Evolutionary conservation across 495 filamentous ascomycete species (phyloP).

Genomic region (Immersiella caudata): DNA sequence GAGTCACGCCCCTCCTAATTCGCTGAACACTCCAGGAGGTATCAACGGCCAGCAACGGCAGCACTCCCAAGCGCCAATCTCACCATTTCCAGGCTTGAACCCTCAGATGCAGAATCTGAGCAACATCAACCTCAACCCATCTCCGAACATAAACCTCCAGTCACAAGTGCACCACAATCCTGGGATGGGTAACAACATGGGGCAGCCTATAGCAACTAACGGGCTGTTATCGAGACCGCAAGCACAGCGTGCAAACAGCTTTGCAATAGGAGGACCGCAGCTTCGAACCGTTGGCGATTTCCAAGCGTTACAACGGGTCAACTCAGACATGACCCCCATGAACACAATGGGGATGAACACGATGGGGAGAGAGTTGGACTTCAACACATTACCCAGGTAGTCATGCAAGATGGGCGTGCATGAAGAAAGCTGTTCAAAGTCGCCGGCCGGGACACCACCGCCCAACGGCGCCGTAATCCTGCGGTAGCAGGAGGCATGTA

Average conservation of each 20-base stretch:
- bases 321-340: conserved; percentile 45
- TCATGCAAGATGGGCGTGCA: conserved; percentile 18
- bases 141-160: conserved; percentile 31
- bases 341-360: conserved; percentile 38
- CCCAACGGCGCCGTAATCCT: background rate
- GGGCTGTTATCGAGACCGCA: conserved; percentile 43
- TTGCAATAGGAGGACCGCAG: conserved; percentile 42
- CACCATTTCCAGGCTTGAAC: conserved; percentile 38
- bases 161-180: conserved; percentile 40
- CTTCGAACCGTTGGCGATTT: conserved; percentile 52
- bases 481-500: background rate
- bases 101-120: conserved; percentile 41
- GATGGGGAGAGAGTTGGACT: conserved; percentile 38
- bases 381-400: conserved; percentile 40
- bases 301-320: conserved; percentile 48
- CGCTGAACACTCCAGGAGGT: conserved; percentile 34
- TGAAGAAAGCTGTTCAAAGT: background rate
- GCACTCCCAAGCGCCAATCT: conserved; percentile 32
- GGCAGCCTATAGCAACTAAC: conserved; percentile 30
- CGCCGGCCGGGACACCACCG: background rate
- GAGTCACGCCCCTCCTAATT: conserved; percentile 38
- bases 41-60: conserved; percentile 42
- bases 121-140: conserved; percentile 34
- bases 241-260: conserved; percentile 46
- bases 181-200: conserved; percentile 33